Evolutionary conservation across 371 early-diverging fungal species (phyloP).

Genomic region (Mortierella sp.): DNA sequence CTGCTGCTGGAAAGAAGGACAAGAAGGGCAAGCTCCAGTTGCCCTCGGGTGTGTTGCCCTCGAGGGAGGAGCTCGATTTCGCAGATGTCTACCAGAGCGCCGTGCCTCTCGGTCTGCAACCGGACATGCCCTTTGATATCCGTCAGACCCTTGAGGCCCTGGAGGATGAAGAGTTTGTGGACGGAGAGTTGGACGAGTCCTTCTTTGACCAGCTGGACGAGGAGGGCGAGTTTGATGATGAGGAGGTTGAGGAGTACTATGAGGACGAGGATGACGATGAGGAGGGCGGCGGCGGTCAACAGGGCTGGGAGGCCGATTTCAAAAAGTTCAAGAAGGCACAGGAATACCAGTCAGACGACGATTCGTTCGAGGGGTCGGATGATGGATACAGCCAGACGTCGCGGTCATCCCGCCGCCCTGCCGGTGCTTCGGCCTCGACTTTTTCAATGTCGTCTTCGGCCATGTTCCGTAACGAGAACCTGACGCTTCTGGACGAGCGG

Average conservation of each 20-base stretch:
- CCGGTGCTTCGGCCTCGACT: conserved; percentile 50
- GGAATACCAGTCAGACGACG: conserved; percentile 50
- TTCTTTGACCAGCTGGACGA: conserved; percentile 80
- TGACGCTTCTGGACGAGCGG: conserved; percentile 91
- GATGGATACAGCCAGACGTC: conserved; percentile 46
- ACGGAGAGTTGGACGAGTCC: conserved; percentile 80
- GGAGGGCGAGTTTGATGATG: conserved; percentile 62
- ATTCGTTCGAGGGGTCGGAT: conserved; percentile 58
- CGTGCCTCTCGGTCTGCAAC: conserved; percentile 73
- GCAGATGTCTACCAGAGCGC: conserved; percentile 60
- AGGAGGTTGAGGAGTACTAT: conserved; percentile 63
- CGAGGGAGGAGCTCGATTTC: conserved; percentile 68
- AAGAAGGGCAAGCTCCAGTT: conserved; percentile 57
- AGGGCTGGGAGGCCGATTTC: conserved; percentile 78
- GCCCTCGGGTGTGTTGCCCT: conserved; percentile 84
- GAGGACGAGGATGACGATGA: conserved; percentile 61
- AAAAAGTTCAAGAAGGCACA: conserved; percentile 68
- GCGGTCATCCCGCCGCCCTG: conserved; percentile 33
- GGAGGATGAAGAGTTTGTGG: conserved; percentile 90
- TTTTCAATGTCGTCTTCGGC: conserved; percentile 92
- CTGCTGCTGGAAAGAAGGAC: conserved; percentile 58
- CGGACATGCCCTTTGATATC: conserved; percentile 82
- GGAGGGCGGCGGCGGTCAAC: not conserved
- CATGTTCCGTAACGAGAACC: conserved; percentile 91
- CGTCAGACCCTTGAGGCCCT: conserved; percentile 92